phyloP scores from a whole-genome alignment of 305 asterid species.

The Caryopteris hybrid region DNA sequence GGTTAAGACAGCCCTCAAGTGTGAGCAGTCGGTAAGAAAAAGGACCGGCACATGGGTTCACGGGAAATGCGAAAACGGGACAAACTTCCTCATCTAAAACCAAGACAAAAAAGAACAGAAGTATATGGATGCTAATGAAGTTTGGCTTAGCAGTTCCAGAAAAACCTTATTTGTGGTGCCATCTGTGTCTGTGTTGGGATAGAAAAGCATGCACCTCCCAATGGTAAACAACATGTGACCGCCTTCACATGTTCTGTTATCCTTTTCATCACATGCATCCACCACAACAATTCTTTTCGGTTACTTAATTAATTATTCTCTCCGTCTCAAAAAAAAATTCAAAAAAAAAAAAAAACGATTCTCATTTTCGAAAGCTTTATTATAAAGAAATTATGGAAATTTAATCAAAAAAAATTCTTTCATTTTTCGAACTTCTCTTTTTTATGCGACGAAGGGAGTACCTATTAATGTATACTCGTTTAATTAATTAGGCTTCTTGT shows the following conservation, averaged over 20 bases:
- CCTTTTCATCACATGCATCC: slow-evolving; percentile 31
- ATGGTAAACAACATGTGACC: slow-evolving; percentile 28
- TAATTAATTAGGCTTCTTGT: too few relatives aligned
- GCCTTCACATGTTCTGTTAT: slow-evolving; percentile 34
- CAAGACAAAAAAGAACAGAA: neutral
- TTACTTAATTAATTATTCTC: neutral
- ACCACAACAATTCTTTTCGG: slow-evolving; percentile 3
- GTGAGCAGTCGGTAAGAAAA: neutral
- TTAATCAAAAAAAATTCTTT: too few relatives aligned
- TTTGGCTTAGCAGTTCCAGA: neutral
- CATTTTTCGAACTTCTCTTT: too few relatives aligned
- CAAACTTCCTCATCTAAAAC: neutral
- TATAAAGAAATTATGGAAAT: too few relatives aligned
- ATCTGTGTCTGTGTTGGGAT: slow-evolving; percentile 4
- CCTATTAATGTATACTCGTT: too few relatives aligned
- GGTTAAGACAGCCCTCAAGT: too few relatives aligned
- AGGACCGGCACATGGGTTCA: slow-evolving; percentile 32
- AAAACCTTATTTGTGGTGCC: slow-evolving; percentile 18
- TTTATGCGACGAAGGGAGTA: too few relatives aligned
- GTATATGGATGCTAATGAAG: slow-evolving; percentile 17
- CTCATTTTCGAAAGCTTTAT: too few relatives aligned
- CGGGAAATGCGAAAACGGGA: slow-evolving; percentile 24
- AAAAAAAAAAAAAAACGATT: too few relatives aligned
- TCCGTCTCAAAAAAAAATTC: too few relatives aligned
- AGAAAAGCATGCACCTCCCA: neutral